These are phyloP conservation scores for Taphrina deformans DNA, from an alignment of 1,139 yeast genomes.

Conservation along the genomic window DNA sequence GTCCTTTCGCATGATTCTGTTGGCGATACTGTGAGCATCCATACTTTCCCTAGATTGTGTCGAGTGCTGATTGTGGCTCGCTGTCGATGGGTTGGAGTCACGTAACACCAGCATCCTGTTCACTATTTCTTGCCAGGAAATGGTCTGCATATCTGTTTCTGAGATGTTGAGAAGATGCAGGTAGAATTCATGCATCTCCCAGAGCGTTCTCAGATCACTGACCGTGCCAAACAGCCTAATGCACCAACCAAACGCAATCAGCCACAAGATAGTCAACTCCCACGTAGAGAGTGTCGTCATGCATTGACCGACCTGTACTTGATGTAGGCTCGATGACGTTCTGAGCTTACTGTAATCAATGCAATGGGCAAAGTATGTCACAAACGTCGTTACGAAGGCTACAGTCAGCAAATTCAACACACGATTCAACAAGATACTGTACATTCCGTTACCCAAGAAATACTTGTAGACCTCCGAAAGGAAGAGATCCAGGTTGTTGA, in stretches of 20 bases:
- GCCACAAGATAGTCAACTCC: slow-evolving; percentile 61
- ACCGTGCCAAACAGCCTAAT: slow-evolving; percentile 61
- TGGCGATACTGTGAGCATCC: slow-evolving; percentile 92
- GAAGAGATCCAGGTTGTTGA: slow-evolving; percentile 83
- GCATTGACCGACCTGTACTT: slow-evolving; percentile 64
- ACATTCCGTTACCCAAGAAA: slow-evolving; percentile 80
- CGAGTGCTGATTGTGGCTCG: slow-evolving; percentile 49
- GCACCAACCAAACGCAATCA: slow-evolving; percentile 60
- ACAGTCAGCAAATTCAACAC: slow-evolving; percentile 68
- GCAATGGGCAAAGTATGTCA: slow-evolving; percentile 81
- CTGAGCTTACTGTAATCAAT: slow-evolving; percentile 61
- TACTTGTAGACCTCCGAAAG: slow-evolving; percentile 78
- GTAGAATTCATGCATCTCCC: slow-evolving; percentile 67
- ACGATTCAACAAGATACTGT: slow-evolving; percentile 68
- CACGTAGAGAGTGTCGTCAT: slow-evolving; percentile 45
- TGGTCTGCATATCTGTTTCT: slow-evolving; percentile 84
- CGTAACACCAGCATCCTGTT: slow-evolving; percentile 69
- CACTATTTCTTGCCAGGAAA: slow-evolving; percentile 90
- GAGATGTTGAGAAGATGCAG: slow-evolving; percentile 47
- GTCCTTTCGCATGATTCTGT: slow-evolving; percentile 91
- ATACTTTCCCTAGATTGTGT: slow-evolving; percentile 64
- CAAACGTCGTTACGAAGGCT: slow-evolving; percentile 71
- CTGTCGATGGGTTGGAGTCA: slow-evolving; percentile 74
- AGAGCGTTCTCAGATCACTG: slow-evolving; percentile 52
- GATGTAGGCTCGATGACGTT: slow-evolving; percentile 47